These are phyloP conservation scores for Solanum pennellii DNA, from an alignment of 257 asterid genomes.

Conservation along the genomic window DNA sequence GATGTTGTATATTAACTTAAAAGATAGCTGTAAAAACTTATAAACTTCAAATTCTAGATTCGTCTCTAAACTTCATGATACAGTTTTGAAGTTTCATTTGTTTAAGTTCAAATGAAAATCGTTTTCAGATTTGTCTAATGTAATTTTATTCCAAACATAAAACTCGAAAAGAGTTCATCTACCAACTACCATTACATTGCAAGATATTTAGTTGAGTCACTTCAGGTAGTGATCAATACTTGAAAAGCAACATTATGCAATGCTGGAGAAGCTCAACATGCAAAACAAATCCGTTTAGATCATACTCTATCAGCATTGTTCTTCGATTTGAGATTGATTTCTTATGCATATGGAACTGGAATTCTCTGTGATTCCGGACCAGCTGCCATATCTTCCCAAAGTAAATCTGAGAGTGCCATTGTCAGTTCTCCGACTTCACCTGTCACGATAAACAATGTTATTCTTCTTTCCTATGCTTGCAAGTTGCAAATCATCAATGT, in stretches of 20 bases:
- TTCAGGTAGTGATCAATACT: neutral
- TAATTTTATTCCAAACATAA: neutral
- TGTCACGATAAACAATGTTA: conserved; percentile 5
- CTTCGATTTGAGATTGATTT: neutral
- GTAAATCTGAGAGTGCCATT: conserved; percentile 82
- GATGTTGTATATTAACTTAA: too few species aligned
- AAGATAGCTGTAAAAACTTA: too few species aligned
- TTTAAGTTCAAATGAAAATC: neutral
- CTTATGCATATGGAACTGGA: conserved; percentile 42
- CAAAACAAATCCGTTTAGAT: neutral
- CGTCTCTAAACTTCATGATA: neutral
- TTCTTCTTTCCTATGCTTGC: neutral
- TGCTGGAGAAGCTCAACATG: neutral
- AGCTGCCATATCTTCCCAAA: conserved; percentile 86
- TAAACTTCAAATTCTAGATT: neutral
- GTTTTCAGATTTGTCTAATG: neutral
- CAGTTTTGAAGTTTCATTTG: neutral
- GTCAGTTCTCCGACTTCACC: conserved; percentile 82
- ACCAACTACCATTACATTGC: neutral
- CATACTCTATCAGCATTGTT: neutral
- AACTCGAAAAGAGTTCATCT: neutral
- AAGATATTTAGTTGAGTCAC: neutral
- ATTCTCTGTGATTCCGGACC: conserved; percentile 59
- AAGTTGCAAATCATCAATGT: neutral
- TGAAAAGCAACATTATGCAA: neutral